Percentiles rank a stretch among this genome's conserved stretches.
Conservation (phyloP, 2,329 filamentous ascomycete genomes). For the Trematosphaeria pertusa region DNA sequence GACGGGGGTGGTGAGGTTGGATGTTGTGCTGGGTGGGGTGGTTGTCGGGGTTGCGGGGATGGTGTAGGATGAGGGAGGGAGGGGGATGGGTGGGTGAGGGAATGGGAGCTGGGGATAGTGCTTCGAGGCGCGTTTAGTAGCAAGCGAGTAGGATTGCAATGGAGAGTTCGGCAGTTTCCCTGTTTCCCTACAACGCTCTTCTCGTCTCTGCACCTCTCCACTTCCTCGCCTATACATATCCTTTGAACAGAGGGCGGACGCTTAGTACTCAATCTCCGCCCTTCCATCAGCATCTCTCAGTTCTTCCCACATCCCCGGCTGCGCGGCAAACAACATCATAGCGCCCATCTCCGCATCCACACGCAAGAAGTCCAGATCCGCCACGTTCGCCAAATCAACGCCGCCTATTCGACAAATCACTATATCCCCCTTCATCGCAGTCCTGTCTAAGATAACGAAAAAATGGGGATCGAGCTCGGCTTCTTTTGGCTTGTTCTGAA, state of each 20-base stretch:
- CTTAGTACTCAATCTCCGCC: constrained; percentile 6
- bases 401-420: constrained; percentile 10
- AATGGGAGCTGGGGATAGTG: too few species aligned
- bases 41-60: background rate
- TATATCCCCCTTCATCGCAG: constrained; percentile 10
- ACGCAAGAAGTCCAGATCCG: constrained; percentile 6
- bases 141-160: too few species aligned
- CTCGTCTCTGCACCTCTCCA: too few species aligned
- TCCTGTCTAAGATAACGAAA: constrained; percentile 14
- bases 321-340: background rate
- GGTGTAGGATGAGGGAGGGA: too few species aligned
- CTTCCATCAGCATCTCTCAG: background rate
- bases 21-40: background rate
- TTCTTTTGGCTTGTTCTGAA: constrained; percentile 9
- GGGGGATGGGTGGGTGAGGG: too few species aligned
- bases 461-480: constrained; percentile 8
- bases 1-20: constrained; percentile 2
- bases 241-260: too few species aligned
- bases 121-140: too few species aligned
- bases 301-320: constrained; percentile 6
- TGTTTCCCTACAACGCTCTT: too few species aligned
- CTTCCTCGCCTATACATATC: too few species aligned
- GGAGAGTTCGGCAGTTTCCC: too few species aligned
- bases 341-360: constrained; percentile 2
- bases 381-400: constrained; percentile 5